phyloP scores from a whole-genome alignment of 2,329 filamentous ascomycete species.

The Curvularia verruculosa region DNA sequence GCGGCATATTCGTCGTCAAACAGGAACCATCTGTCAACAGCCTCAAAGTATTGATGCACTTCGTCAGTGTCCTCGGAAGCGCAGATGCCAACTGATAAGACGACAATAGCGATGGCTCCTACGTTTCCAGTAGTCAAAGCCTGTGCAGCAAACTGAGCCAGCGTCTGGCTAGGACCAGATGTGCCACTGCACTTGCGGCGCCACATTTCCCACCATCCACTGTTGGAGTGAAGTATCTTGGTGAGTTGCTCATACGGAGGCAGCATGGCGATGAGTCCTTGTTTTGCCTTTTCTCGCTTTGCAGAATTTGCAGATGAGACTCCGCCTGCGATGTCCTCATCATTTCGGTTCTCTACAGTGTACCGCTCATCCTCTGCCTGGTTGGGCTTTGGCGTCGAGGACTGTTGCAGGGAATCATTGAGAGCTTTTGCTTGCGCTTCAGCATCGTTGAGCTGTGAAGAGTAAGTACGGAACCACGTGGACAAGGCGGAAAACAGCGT shows the following conservation, averaged over 20 bases:
- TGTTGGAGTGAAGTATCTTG: slow-evolving; percentile 43
- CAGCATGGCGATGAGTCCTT: slow-evolving; percentile 44
- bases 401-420: slow-evolving; percentile 28
- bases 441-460: slow-evolving; percentile 42
- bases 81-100: slow-evolving; percentile 48
- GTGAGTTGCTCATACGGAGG: slow-evolving; percentile 45
- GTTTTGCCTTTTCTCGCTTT: slow-evolving; percentile 46
- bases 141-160: slow-evolving; percentile 51
- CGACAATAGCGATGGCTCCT: slow-evolving; percentile 47
- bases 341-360: slow-evolving; percentile 40
- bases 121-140: slow-evolving; percentile 53
- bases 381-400: slow-evolving; percentile 21
- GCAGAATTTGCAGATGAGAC: slow-evolving; percentile 28
- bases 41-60: slow-evolving; percentile 54
- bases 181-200: slow-evolving; percentile 53
- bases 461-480: slow-evolving; percentile 20
- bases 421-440: slow-evolving; percentile 40
- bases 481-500: slow-evolving; percentile 16
- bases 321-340: slow-evolving; percentile 34
- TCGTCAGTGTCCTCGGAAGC: slow-evolving; percentile 53
- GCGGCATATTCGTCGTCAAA: slow-evolving; percentile 58
- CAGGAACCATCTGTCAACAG: slow-evolving; percentile 56
- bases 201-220: slow-evolving; percentile 53
- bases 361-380: slow-evolving; percentile 28
- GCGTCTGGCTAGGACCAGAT: slow-evolving; percentile 45